Base-by-base conservation (phyloP, 2,329 filamentous ascomycete species). In the Ophiocordyceps camponoti-leonardi region DNA sequence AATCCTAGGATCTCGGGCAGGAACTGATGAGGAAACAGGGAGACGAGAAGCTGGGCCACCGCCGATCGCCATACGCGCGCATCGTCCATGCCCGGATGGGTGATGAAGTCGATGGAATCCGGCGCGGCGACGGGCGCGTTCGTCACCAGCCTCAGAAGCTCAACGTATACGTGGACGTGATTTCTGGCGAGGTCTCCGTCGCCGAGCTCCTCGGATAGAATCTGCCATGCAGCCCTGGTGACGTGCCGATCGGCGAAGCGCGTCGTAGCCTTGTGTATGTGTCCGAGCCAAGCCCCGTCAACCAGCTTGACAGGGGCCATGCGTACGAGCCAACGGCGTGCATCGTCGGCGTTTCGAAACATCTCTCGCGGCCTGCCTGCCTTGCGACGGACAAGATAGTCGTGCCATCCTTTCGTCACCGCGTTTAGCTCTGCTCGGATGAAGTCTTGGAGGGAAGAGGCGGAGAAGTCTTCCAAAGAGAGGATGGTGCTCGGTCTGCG, bases 1-100 rank as follows among this genome's bases (percentile, higher is more conserved):
- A 71, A 72, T 1, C 70, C 68, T 4, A 73, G 53, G 4, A 68
- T 66, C 52, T 73, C 69, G 0, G 69, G 68, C 2, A 73, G 49
- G 49, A 72, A 69, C 8, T 72, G 63, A 33, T 67, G 49, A 1
- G 67, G 65, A 35, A 69, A 72, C 1, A 72, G 56, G 1, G 67
- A 71, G 11, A 73, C 58, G 43, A 53, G 57, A 4, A 72, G 49
- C 45, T 73, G 70, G 2, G 60, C 58, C 6, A 69, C 53, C 6
- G 65, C 67, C 1, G 65, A 58, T 54, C 63, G 64, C 68, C 68
- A 72, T 6, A 45, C 42, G 8, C 41, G 26, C 16, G 44, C 41
- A 16, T 47, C 33, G 35, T 47, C 42, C 19, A 50, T 16, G 18
- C n/a, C 10, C 2, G 43, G 33, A 11, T 48, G 46, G 22, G 14